Conservation (phyloP, 495 filamentous ascomycete genomes). For the Lentithecium fluviatile region DNA sequence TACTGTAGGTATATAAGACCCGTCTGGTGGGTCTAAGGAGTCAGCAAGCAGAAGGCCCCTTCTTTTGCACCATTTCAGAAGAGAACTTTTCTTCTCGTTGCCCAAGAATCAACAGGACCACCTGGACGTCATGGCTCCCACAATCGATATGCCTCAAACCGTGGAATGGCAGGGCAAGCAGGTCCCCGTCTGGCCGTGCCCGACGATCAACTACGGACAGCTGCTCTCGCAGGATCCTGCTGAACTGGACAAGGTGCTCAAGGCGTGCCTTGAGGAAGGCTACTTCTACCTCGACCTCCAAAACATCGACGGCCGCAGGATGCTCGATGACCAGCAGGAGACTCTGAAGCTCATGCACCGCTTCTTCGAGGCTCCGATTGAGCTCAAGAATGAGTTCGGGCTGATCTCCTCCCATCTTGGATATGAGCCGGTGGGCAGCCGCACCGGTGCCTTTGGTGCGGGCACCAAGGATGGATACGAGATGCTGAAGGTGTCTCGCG, state of each 20-base stretch:
- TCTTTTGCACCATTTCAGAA: too few relatives aligned
- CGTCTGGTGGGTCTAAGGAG: too few relatives aligned
- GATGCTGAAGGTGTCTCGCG: slow-evolving; percentile 51
- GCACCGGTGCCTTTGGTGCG: slow-evolving; percentile 48
- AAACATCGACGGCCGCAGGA: slow-evolving; percentile 49
- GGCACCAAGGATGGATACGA: slow-evolving; percentile 56
- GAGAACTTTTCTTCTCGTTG: slow-evolving; percentile 2
- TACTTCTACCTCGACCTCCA: slow-evolving; percentile 58
- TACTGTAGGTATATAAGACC: neutral
- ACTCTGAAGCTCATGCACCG: slow-evolving; percentile 53
- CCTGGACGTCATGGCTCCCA: slow-evolving; percentile 45
- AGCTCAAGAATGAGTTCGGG: slow-evolving; percentile 46
- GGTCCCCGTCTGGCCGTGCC: slow-evolving; percentile 53
- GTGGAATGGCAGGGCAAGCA: slow-evolving; percentile 53
- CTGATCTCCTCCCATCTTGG: slow-evolving; percentile 32
- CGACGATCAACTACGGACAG: slow-evolving; percentile 49
- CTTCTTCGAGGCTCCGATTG: slow-evolving; percentile 52
- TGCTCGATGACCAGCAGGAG: slow-evolving; percentile 50
- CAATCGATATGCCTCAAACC: slow-evolving; percentile 46
- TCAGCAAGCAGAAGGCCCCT: neutral
- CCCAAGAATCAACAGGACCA: slow-evolving; percentile 4
- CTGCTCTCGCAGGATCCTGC: slow-evolving; percentile 47
- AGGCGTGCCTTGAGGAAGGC: slow-evolving; percentile 50
- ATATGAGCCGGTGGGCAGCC: slow-evolving; percentile 53
- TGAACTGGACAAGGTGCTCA: slow-evolving; percentile 52